phyloP scores from a whole-genome alignment of 1,284 basidiomycete species.

The Flammula alnicola region DNA sequence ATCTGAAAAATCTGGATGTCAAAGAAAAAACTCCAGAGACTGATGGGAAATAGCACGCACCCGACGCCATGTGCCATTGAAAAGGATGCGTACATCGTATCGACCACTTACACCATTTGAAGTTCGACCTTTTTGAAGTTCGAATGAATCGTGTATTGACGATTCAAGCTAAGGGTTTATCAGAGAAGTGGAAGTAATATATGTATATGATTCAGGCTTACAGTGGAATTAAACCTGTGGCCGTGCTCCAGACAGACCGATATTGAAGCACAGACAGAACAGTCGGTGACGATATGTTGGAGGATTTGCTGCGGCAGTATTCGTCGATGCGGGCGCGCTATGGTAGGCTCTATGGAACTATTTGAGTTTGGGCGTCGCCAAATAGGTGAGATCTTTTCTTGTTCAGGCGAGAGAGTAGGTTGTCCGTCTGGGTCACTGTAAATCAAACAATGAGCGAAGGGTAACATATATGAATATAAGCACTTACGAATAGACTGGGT shows the following conservation, averaged over 20 bases:
- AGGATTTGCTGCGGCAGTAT: slow-evolving; percentile 68
- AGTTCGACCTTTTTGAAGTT: too few relatives aligned
- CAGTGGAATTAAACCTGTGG: slow-evolving; percentile 66
- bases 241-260: slow-evolving; percentile 83
- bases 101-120: slow-evolving; percentile 28
- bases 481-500: slow-evolving; percentile 23
- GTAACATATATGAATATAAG: neutral
- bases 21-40: neutral
- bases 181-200: neutral
- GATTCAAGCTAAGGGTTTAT: slow-evolving; percentile 31
- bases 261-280: slow-evolving; percentile 89
- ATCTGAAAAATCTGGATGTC: slow-evolving; percentile 33
- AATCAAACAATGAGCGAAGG: neutral
- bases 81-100: slow-evolving; percentile 56
- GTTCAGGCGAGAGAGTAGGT: slow-evolving; percentile 48
- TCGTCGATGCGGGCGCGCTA: slow-evolving; percentile 11
- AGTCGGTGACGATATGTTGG: slow-evolving; percentile 89
- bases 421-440: slow-evolving; percentile 55
- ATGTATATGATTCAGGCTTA: slow-evolving; percentile 40
- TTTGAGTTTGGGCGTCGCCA: slow-evolving; percentile 52
- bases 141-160: slow-evolving; percentile 24
- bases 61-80: slow-evolving; percentile 74
- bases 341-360: slow-evolving; percentile 14
- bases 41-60: slow-evolving; percentile 47
- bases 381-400: slow-evolving; percentile 46